Evolutionary conservation across 139 green algal species (phyloP).

Genomic region (Chlamydomonas eustigma): DNA sequence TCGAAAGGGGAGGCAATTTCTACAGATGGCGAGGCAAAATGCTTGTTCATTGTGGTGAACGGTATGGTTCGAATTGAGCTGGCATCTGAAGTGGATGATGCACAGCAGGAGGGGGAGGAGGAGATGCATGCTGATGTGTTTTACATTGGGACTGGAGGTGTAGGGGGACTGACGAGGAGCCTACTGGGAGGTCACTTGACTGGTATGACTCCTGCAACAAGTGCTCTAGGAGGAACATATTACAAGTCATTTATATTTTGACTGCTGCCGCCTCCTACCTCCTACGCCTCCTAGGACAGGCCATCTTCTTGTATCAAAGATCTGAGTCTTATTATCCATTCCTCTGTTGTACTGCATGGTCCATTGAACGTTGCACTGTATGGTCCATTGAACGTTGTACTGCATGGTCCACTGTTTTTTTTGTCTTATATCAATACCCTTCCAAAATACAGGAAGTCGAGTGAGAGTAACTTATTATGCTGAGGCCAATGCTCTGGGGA

Average conservation of each 20-base stretch:
- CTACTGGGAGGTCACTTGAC: conserved; percentile 27
- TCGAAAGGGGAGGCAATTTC: conserved; percentile 15
- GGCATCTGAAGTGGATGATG: background rate
- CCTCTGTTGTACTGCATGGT: no score
- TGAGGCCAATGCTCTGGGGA: conserved; percentile 71
- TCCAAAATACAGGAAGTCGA: conserved; percentile 19
- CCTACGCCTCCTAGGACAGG: no score
- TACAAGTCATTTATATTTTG: no score
- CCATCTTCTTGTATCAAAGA: no score
- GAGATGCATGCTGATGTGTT: conserved; percentile 28
- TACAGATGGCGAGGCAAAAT: background rate
- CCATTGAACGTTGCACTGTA: no score
- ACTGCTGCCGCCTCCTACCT: no score
- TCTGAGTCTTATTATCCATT: no score
- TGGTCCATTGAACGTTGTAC: no score
- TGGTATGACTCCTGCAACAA: background rate
- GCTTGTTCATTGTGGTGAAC: conserved; percentile 35
- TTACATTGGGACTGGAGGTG: conserved; percentile 42
- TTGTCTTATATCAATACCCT: no score
- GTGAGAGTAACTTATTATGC: conserved; percentile 16
- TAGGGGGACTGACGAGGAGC: conserved; percentile 22
- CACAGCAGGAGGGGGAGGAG: conserved; percentile 12
- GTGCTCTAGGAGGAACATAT: background rate
- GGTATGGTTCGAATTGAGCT: conserved; percentile 28
- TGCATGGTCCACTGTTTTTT: no score